Percentiles rank a stretch among this genome's conserved stretches.
phyloP scores from a whole-genome alignment of 768 basidiomycete genomes.

The Tricholoma saponaceum region DNA sequence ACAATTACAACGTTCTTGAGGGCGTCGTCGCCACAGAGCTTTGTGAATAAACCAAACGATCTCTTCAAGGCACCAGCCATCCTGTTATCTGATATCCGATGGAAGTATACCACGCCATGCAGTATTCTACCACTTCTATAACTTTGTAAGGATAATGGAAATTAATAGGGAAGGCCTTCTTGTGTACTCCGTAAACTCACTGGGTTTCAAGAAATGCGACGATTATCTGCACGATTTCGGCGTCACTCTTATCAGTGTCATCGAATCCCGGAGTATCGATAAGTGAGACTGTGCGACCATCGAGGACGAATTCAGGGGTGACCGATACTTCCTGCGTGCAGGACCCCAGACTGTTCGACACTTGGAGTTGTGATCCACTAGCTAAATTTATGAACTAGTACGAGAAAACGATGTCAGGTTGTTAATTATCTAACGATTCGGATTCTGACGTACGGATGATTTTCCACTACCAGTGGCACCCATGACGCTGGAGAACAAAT shows the following conservation, averaged over 20 bases:
- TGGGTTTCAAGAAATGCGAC: conserved; percentile 28
- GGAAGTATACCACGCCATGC: conserved; percentile 36
- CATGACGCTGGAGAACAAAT: neutral
- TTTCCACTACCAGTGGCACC: neutral
- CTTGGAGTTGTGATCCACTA: neutral
- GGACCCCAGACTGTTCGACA: neutral
- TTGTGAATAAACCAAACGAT: conserved; percentile 40
- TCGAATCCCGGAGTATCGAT: conserved; percentile 43
- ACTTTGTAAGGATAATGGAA: neutral
- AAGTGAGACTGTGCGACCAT: conserved; percentile 9
- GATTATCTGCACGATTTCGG: neutral
- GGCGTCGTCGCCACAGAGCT: conserved; percentile 39
- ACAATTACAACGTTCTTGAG: conserved; percentile 42
- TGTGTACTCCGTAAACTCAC: neutral
- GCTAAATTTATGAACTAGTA: conserved; percentile 1
- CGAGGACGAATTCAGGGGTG: neutral
- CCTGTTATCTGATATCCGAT: conserved; percentile 33
- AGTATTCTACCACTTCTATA: conserved; percentile 20
- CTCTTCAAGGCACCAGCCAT: conserved; percentile 36
- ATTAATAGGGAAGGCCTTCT: neutral
- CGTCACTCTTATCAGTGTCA: conserved; percentile 29
- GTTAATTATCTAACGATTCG: neutral
- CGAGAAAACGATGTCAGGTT: neutral
- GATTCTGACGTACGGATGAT: neutral
- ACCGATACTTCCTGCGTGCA: neutral